phyloP scores from a whole-genome alignment of 352 stramenopile genomes.

The Pythium coloratum region DNA sequence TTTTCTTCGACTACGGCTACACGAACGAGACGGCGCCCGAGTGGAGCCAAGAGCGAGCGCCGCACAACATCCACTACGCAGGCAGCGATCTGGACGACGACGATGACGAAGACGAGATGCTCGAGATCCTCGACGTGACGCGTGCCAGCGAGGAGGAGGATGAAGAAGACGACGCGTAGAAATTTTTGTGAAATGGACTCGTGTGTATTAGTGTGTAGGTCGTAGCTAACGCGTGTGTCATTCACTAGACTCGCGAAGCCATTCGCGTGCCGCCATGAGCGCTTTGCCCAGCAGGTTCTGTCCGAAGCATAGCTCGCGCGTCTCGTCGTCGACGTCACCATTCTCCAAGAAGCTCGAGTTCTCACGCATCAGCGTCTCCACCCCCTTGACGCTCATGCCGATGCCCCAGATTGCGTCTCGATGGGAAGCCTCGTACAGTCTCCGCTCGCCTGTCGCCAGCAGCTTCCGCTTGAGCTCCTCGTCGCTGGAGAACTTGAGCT shows the following conservation, averaged over 20 bases:
- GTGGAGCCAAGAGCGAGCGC: slow-evolving; percentile 50
- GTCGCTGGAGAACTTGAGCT: slow-evolving; percentile 57
- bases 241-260: slow-evolving; percentile 30
- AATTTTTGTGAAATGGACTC: neutral
- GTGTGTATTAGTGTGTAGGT: neutral
- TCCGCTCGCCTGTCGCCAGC: slow-evolving; percentile 45
- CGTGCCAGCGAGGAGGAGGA: neutral
- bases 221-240: neutral
- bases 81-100: slow-evolving; percentile 21
- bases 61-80: slow-evolving; percentile 22
- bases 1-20: slow-evolving; percentile 85
- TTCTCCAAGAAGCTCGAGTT: slow-evolving; percentile 34
- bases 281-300: slow-evolving; percentile 56
- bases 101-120: slow-evolving; percentile 13
- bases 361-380: slow-evolving; percentile 43
- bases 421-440: slow-evolving; percentile 53
- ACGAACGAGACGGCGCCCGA: slow-evolving; percentile 56
- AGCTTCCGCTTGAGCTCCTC: slow-evolving; percentile 35
- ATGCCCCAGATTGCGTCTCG: slow-evolving; percentile 64
- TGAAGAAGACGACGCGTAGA: neutral
- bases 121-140: neutral
- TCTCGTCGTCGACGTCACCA: slow-evolving; percentile 38
- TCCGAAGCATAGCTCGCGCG: slow-evolving; percentile 40
- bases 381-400: slow-evolving; percentile 40
- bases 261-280: slow-evolving; percentile 51